A percentile compares a stretch with the other conserved stretches of the same genome.
phyloP scores from a whole-genome alignment of 2,329 filamentous ascomycete species.

The Aspergillus hortae region DNA sequence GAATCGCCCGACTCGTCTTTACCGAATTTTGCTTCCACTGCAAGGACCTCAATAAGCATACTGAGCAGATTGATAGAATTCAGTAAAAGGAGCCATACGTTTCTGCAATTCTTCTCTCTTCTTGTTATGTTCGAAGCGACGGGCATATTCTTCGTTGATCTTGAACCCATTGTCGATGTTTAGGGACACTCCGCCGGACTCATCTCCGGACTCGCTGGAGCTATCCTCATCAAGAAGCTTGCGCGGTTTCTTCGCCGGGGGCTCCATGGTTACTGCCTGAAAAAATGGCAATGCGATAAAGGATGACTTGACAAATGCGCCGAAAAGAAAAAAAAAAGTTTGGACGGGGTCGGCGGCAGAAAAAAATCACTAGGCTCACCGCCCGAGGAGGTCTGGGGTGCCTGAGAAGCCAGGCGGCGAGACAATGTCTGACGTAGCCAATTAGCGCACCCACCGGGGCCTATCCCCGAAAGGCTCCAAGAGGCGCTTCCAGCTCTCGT shows the following conservation, averaged over 20 bases:
- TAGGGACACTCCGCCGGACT: constrained; percentile 39
- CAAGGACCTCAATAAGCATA: neutral
- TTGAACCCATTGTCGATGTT: constrained; percentile 54
- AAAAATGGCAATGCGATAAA: neutral
- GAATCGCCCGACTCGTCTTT: constrained; percentile 54
- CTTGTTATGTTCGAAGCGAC: constrained; percentile 93
- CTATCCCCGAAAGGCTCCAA: constrained; percentile 17
- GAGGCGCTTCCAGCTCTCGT: constrained; percentile 12
- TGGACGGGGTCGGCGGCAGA: constrained; percentile 21
- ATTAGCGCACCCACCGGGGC: constrained; percentile 26
- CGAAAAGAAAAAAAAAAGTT: constrained; percentile 15
- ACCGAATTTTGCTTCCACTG: constrained; percentile 86
- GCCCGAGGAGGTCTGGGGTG: constrained; percentile 14
- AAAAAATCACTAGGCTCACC: constrained; percentile 25
- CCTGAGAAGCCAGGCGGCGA: constrained; percentile 17
- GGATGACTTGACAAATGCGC: neutral
- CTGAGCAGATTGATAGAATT: neutral
- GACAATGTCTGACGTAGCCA: constrained; percentile 33
- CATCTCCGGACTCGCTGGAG: constrained; percentile 37
- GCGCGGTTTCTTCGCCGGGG: constrained; percentile 39
- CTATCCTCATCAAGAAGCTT: constrained; percentile 40
- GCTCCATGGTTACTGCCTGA: constrained; percentile 31
- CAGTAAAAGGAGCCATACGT: constrained; percentile 23
- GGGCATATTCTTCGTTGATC: constrained; percentile 87
- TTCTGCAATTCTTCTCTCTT: constrained; percentile 81